Conservation (phyloP, 2,329 filamentous ascomycete species). For the Botrytis cinerea region DNA sequence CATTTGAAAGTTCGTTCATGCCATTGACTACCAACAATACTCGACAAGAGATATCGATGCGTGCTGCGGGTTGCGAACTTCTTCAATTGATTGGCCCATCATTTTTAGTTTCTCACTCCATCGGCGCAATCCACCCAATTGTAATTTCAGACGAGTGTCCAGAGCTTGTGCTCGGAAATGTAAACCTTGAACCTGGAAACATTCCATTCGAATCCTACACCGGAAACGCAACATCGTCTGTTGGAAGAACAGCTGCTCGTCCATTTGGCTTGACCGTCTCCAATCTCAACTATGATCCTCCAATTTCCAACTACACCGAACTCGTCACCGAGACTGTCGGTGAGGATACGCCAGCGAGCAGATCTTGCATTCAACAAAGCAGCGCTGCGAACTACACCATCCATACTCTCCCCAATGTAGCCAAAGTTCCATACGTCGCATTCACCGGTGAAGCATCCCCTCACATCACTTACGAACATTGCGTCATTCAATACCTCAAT, state of each 20-base stretch:
- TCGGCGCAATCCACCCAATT: slow-evolving; percentile 35
- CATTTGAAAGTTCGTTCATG: slow-evolving; percentile 39
- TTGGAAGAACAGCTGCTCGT: slow-evolving; percentile 28
- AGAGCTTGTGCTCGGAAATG: slow-evolving; percentile 36
- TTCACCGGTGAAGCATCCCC: slow-evolving; percentile 41
- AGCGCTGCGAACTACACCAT: slow-evolving; percentile 14
- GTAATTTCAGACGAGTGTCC: slow-evolving; percentile 39
- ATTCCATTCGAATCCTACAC: slow-evolving; percentile 35
- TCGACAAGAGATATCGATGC: slow-evolving; percentile 39
- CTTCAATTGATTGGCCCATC: slow-evolving; percentile 39
- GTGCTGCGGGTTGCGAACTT: slow-evolving; percentile 39
- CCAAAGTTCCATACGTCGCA: slow-evolving; percentile 39
- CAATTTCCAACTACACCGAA: slow-evolving; percentile 29
- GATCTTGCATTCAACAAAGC: slow-evolving; percentile 32
- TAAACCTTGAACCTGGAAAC: slow-evolving; percentile 39
- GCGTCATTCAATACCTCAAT: slow-evolving; percentile 35
- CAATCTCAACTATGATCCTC: slow-evolving; percentile 34
- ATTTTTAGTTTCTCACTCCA: slow-evolving; percentile 42
- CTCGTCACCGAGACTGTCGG: slow-evolving; percentile 31
- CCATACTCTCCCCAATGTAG: slow-evolving; percentile 33
- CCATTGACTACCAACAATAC: slow-evolving; percentile 39
- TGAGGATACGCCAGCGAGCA: slow-evolving; percentile 31
- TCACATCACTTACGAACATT: slow-evolving; percentile 42
- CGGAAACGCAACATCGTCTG: slow-evolving; percentile 30
- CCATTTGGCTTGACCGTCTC: slow-evolving; percentile 32